Evolutionary conservation across 192 early-diverging fungal species (phyloP), one percentile per base, ranked within the genome.

Genomic region (Linnemannia elongata): DNA sequence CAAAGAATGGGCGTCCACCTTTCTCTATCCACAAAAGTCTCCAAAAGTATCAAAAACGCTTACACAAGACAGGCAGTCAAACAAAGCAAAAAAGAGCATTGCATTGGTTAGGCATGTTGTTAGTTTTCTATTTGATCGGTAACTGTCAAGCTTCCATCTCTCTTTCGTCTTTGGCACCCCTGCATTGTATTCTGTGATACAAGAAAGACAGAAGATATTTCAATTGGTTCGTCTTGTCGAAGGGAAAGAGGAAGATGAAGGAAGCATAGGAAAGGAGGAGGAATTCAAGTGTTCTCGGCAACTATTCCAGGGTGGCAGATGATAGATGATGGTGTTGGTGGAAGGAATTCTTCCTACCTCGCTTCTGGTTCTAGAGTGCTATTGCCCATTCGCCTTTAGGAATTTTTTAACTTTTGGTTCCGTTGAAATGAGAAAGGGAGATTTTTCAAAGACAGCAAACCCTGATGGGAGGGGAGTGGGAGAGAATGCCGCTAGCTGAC

Each of bases 391-490:
- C 49, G 49, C 49, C 49, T 18, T 18, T 18, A 18, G 18, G 18
- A 52, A 20, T 52, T 17, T 66, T 60, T 27, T 66, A 13, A 2
- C 60, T 63, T 66, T 33, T 66, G 30, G 1, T 33, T 60, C n/a
- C 55, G n/a, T 27, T 60, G 55, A 18, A 18, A 24, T 30, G 30
- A 33, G 27, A 15, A 63, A 63, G 35, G 60, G 30, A 66, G 30
- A 66, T 66, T 66, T 66, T 66, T 66, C 60, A 66, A 66, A 66
- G 60, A 30, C 60, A 66, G 60, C 60, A 66, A 66, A 66, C 60
- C 60, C n/a, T 66, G 60, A 66, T 66, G 60, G 60, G 30, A 66
- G 9, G 20, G 17, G 49, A 52, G 22, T 66, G 60, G 27, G 10
- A 66, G 3, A 33, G 27, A 15, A 12, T 30, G 27, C 55, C 12